Base-by-base conservation (phyloP, 768 basidiomycete genomes). In the Pholiota molesta region DNA sequence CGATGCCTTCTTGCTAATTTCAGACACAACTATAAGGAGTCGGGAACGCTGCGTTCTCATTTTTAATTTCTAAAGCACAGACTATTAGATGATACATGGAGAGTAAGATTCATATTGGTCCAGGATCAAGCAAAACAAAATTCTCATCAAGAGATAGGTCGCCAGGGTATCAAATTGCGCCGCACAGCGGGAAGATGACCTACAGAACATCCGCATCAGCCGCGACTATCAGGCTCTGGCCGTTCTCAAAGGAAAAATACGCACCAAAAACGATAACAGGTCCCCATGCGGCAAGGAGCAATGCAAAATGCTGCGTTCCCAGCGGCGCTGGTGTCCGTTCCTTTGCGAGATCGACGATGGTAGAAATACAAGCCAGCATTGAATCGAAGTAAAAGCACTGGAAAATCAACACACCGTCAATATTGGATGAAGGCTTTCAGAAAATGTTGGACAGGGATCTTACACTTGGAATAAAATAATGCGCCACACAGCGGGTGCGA, bases 221-320 rank as follows among this genome's bases (percentile, higher is more conserved):
- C 35, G 35, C 11, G 35, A 37, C 2, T 13, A 35, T 35, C 3
- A 13, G 33, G 33, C 35, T 11, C 7, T 37, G 11, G 10, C 11
- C 35, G 11, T 37, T 37, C 3, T 37, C 35, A 1, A 6, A 11
- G 14, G 35, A 11, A 37, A 37, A 37, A 13, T 55, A 68, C 79
- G 64, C 58, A 83, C 87, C 81, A 65, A 89, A 84, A 37, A 87
- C 68, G 21, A 89, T 35, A 10, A 76, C 74, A 8, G 88, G 88
- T 6, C 79, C 84, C 88, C 87, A 90, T 10, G 79, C 86, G 9
- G 76, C 79, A 26, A 88, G 71, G 17, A 90, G 66, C 49, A 90
- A 69, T 40, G 86, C 84, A 58, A 90, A 68, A 69, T 90, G 86
- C 62, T 90, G 88, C 29, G 87, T 83, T 28, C 87, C 88, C 65